phyloP scores from a whole-genome alignment of 2,329 filamentous ascomycete genomes.

The Aspergillus viridinutans region DNA sequence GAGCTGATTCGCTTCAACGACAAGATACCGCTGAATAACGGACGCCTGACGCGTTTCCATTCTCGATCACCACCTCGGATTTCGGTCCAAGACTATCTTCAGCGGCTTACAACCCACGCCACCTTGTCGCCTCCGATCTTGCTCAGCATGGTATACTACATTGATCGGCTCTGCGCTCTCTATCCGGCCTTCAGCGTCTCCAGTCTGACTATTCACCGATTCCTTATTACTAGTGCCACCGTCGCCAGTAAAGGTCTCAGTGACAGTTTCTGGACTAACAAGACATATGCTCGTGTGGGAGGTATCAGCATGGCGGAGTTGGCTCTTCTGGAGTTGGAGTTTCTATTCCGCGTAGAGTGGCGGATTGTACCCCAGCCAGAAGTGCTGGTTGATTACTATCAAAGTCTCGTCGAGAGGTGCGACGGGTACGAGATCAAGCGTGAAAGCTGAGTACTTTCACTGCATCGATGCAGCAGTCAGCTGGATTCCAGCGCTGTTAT shows the following conservation, averaged over 20 bases:
- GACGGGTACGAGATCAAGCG: constrained; percentile 55
- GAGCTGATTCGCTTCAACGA: constrained; percentile 95
- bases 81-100: constrained; percentile 88
- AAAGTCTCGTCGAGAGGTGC: constrained; percentile 69
- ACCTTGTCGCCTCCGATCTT: constrained; percentile 88
- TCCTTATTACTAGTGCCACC: constrained; percentile 91
- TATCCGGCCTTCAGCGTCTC: constrained; percentile 96
- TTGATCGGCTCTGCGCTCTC: constrained; percentile 85
- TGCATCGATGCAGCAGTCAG: not conserved
- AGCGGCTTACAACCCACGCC: constrained; percentile 87
- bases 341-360: constrained; percentile 90
- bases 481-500: not conserved
- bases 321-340: constrained; percentile 87
- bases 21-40: constrained; percentile 74
- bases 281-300: constrained; percentile 88
- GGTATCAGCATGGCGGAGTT: constrained; percentile 87
- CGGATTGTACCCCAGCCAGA: constrained; percentile 95
- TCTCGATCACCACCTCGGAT: constrained; percentile 87
- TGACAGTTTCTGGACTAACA: constrained; percentile 98
- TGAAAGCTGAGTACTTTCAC: constrained; percentile 5
- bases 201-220: constrained; percentile 92
- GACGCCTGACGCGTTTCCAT: constrained; percentile 88
- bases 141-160: constrained; percentile 99
- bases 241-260: constrained; percentile 94
- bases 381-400: constrained; percentile 88